Evolutionary conservation across 208 protist genomes (phyloP).

Genomic region (Crithidia expoeki): DNA sequence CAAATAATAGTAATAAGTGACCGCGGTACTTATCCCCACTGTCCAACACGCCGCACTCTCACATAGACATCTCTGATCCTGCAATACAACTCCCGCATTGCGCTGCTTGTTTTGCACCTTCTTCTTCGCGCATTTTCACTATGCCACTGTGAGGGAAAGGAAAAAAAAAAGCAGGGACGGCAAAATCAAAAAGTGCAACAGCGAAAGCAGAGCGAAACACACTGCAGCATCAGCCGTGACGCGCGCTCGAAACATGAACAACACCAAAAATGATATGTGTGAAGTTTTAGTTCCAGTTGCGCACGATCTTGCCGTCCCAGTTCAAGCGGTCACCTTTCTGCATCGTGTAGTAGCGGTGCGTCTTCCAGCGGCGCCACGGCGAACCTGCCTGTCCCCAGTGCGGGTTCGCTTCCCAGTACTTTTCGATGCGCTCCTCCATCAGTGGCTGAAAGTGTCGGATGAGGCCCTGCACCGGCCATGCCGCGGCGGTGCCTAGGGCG

Average conservation of each 20-base stretch:
- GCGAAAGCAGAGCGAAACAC: too few species aligned
- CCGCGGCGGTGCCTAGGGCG: slow-evolving; percentile 98
- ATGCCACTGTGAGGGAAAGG: too few species aligned
- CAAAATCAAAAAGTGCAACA: too few species aligned
- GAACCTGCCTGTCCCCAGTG: slow-evolving; percentile 86
- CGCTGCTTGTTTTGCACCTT: too few species aligned
- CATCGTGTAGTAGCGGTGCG: slow-evolving; percentile 90
- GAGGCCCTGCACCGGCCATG: slow-evolving; percentile 98
- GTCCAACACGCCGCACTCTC: too few species aligned
- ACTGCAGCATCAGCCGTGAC: too few species aligned
- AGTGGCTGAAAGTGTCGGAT: slow-evolving; percentile 97
- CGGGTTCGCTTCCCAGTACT: slow-evolving; percentile 88
- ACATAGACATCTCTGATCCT: too few species aligned
- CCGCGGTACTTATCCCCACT: too few species aligned
- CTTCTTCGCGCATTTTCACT: too few species aligned
- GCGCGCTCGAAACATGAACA: background rate
- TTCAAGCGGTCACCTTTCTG: slow-evolving; percentile 88
- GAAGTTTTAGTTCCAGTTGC: slow-evolving; percentile 80
- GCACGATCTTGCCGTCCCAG: slow-evolving; percentile 89
- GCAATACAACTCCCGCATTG: too few species aligned
- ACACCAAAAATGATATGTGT: background rate
- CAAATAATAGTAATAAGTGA: too few species aligned
- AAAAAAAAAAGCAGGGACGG: too few species aligned
- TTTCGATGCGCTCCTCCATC: slow-evolving; percentile 95
- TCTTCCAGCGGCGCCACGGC: slow-evolving; percentile 87